A percentile compares a stretch with the other conserved stretches of the same genome.
Conservation (phyloP, 768 basidiomycete genomes). For the Phlegmacium glaucopus region DNA sequence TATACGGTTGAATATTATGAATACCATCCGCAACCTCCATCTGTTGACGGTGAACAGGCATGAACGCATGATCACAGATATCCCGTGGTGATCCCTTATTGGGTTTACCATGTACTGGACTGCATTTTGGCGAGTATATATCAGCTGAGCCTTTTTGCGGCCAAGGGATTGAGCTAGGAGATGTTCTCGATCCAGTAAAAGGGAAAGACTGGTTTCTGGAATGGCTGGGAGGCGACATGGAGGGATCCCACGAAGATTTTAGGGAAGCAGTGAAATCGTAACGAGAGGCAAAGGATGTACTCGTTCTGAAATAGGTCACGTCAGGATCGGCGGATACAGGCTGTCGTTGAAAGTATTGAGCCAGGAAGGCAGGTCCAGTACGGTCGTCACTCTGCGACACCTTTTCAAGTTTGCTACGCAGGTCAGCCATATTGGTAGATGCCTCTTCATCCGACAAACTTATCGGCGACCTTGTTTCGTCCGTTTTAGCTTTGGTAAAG, state of each 20-base stretch:
- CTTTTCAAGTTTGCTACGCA: slow-evolving; percentile 65
- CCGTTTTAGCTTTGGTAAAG: slow-evolving; percentile 43
- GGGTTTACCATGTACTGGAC: slow-evolving; percentile 8
- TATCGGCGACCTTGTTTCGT: slow-evolving; percentile 18
- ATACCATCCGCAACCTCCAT: slow-evolving; percentile 22
- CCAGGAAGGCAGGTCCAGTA: slow-evolving; percentile 17
- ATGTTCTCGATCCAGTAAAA: slow-evolving; percentile 14
- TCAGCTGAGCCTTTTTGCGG: slow-evolving; percentile 21
- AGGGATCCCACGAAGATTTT: slow-evolving; percentile 45
- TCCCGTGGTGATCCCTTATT: slow-evolving; percentile 54
- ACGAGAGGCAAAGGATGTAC: slow-evolving; percentile 44
- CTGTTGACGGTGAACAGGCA: slow-evolving; percentile 7
- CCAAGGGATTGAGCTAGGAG: slow-evolving; percentile 40
- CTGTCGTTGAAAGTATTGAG: slow-evolving; percentile 4
- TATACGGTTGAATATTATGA: slow-evolving; percentile 20
- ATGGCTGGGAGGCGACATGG: slow-evolving; percentile 19
- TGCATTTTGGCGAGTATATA: slow-evolving; percentile 3
- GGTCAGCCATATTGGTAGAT: slow-evolving; percentile 46
- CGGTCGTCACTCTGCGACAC: slow-evolving; percentile 41
- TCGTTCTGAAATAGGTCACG: slow-evolving; percentile 30
- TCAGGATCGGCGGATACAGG: slow-evolving; percentile 16
- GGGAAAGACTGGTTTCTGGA: slow-evolving; percentile 48
- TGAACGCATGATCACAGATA: slow-evolving; percentile 29
- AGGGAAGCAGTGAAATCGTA: slow-evolving; percentile 57
- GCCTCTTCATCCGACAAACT: slow-evolving; percentile 33